These are phyloP conservation scores for Salmacisia buchloeana DNA, from an alignment of 1,284 basidiomycete species.

Conservation along the genomic window DNA sequence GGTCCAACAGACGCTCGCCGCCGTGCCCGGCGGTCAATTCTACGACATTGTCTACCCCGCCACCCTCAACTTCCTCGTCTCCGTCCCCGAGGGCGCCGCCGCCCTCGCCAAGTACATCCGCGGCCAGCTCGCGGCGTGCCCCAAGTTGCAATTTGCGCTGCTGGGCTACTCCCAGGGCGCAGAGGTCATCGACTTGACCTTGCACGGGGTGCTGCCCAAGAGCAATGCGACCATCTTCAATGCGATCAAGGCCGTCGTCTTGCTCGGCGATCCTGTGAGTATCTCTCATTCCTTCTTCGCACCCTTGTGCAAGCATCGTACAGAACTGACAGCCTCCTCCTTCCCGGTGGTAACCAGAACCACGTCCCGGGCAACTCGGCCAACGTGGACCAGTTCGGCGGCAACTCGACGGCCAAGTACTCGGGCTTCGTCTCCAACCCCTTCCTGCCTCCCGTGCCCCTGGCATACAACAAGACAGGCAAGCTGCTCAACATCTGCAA, in stretches of 20 bases:
- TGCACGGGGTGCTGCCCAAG: not conserved
- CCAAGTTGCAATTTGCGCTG: not conserved
- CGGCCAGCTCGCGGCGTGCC: not conserved
- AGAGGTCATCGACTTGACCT: not conserved
- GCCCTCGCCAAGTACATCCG: not conserved
- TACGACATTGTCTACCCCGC: not conserved
- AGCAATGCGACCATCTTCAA: not conserved
- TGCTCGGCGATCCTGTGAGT: too few relatives aligned
- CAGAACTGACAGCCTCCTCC: too few relatives aligned
- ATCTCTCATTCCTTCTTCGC: too few relatives aligned
- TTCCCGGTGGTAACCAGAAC: too few relatives aligned
- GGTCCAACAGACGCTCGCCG: not conserved
- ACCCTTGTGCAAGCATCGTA: too few relatives aligned
- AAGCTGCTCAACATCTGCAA: not conserved
- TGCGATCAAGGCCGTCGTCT: not conserved
- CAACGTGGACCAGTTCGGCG: not conserved
- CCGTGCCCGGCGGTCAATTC: not conserved
- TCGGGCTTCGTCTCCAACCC: not conserved
- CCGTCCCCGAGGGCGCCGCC: not conserved
- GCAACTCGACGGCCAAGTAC: not conserved
- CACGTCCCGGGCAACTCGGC: not conserved
- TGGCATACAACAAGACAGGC: not conserved
- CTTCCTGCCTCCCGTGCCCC: not conserved
- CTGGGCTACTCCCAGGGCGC: not conserved
- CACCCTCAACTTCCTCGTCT: not conserved